Conservation (phyloP, 495 filamentous ascomycete species). For the Xylaria grammica region DNA sequence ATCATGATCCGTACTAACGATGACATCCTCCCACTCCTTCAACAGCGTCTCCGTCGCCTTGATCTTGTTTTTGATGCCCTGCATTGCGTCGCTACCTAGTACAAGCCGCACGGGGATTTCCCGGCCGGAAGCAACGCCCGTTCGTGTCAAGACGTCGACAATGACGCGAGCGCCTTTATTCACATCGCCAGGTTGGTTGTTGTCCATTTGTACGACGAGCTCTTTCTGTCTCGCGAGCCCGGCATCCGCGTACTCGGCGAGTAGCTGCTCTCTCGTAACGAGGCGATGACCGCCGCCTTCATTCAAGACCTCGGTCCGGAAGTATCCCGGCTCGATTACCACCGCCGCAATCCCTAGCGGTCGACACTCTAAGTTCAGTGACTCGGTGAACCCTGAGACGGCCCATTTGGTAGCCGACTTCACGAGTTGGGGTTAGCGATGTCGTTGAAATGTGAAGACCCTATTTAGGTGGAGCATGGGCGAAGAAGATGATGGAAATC, state of each 20-base stretch:
- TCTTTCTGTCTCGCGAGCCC: slow-evolving; percentile 27
- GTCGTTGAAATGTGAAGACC: not conserved
- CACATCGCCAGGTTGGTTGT: slow-evolving; percentile 51
- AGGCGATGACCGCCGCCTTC: slow-evolving; percentile 32
- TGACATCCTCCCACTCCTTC: slow-evolving; percentile 44
- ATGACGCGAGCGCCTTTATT: slow-evolving; percentile 50
- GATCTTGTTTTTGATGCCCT: slow-evolving; percentile 38
- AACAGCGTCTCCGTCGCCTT: slow-evolving; percentile 37
- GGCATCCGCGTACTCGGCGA: slow-evolving; percentile 36
- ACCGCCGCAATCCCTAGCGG: slow-evolving; percentile 51
- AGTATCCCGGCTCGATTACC: slow-evolving; percentile 56
- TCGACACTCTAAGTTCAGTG: slow-evolving; percentile 46
- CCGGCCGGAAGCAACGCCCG: slow-evolving; percentile 41
- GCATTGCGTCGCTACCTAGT: slow-evolving; percentile 41
- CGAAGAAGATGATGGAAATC: not conserved
- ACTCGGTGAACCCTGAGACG: slow-evolving; percentile 47
- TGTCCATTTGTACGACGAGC: slow-evolving; percentile 31
- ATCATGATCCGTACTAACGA: slow-evolving; percentile 31
- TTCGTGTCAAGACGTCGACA: slow-evolving; percentile 33
- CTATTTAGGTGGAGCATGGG: not conserved
- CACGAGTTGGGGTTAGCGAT: not conserved
- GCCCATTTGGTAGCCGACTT: slow-evolving; percentile 51
- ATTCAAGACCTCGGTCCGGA: slow-evolving; percentile 40
- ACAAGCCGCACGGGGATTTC: slow-evolving; percentile 40
- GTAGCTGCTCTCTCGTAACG: slow-evolving; percentile 23